phyloP scores from a whole-genome alignment of 768 basidiomycete species.

The Russula brevipes region DNA sequence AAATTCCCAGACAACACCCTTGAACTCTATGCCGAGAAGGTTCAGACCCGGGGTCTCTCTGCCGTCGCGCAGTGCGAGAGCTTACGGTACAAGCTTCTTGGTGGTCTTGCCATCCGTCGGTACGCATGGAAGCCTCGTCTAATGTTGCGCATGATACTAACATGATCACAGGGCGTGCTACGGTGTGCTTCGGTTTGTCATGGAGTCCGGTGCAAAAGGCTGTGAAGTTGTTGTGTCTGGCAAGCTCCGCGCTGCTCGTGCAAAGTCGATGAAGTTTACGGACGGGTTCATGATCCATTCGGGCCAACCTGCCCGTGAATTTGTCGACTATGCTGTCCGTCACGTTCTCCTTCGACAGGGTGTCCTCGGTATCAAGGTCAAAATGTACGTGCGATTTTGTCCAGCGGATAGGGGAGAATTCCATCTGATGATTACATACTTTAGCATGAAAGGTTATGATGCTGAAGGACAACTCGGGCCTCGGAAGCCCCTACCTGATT shows the following conservation, averaged over 20 bases:
- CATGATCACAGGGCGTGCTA: slow-evolving; percentile 73
- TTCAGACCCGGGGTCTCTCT: slow-evolving; percentile 95
- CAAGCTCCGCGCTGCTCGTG: slow-evolving; percentile 98
- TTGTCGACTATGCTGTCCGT: slow-evolving; percentile 95
- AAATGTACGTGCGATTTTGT: slow-evolving; percentile 62
- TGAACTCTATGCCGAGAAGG: slow-evolving; percentile 99
- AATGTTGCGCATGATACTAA: neutral
- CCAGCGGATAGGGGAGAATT: neutral
- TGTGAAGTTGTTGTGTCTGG: slow-evolving; percentile 99
- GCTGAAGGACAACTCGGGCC: slow-evolving; percentile 88
- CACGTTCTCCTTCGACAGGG: slow-evolving; percentile 98
- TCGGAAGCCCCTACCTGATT: slow-evolving; percentile 90
- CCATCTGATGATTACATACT: slow-evolving; percentile 21
- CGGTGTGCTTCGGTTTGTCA: slow-evolving; percentile 99
- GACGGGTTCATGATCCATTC: slow-evolving; percentile 99
- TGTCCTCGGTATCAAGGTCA: slow-evolving; percentile 99
- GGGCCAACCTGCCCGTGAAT: slow-evolving; percentile 95
- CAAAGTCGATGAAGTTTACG: slow-evolving; percentile 99
- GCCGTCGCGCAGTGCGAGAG: slow-evolving; percentile 99
- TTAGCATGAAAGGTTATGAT: slow-evolving; percentile 94
- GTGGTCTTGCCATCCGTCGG: slow-evolving; percentile 98
- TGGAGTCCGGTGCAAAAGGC: slow-evolving; percentile 99
- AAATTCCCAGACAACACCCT: slow-evolving; percentile 99
- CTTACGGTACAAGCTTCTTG: slow-evolving; percentile 97
- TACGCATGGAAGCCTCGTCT: slow-evolving; percentile 37